A percentile compares a stretch with the other conserved stretches of the same genome.
Evolutionary conservation across 2,329 filamentous ascomycete genomes (phyloP).

Genomic region (Colletotrichum tanaceti): DNA sequence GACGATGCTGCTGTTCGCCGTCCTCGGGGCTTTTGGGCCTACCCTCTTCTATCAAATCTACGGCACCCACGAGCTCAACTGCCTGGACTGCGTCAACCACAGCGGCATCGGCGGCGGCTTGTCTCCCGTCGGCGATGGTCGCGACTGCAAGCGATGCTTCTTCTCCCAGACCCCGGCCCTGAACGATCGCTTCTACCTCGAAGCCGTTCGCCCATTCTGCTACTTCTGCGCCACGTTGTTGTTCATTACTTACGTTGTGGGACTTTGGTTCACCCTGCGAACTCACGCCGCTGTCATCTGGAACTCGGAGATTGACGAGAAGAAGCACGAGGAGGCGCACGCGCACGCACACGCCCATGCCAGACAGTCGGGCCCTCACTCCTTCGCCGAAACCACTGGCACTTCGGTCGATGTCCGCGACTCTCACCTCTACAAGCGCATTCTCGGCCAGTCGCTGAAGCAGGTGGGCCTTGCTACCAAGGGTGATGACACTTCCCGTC

Average conservation of each 20-base stretch:
- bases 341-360: constrained; percentile 49
- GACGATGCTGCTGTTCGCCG: constrained; percentile 96
- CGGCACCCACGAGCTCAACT: constrained; percentile 95
- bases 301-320: constrained; percentile 86
- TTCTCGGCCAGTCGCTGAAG: constrained; percentile 88
- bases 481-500: constrained; percentile 58
- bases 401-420: constrained; percentile 78
- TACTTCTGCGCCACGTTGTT: constrained; percentile 87
- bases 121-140: constrained; percentile 52
- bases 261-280: constrained; percentile 92
- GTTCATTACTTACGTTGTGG: constrained; percentile 93
- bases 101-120: constrained; percentile 48
- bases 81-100: constrained; percentile 71
- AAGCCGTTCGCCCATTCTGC: constrained; percentile 93
- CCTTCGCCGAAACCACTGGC: constrained; percentile 60
- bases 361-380: constrained; percentile 51
- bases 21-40: constrained; percentile 93
- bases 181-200: constrained; percentile 87
- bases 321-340: constrained; percentile 69
- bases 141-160: constrained; percentile 92
- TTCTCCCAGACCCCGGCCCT: constrained; percentile 89
- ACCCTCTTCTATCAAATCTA: constrained; percentile 99
- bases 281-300: constrained; percentile 98
- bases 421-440: constrained; percentile 90
- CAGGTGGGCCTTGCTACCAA: constrained; percentile 77